Evolutionary conservation across 129 eudicot species (phyloP), one percentile per base, ranked within the genome.

Genomic region (Escallonia herrerae): DNA sequence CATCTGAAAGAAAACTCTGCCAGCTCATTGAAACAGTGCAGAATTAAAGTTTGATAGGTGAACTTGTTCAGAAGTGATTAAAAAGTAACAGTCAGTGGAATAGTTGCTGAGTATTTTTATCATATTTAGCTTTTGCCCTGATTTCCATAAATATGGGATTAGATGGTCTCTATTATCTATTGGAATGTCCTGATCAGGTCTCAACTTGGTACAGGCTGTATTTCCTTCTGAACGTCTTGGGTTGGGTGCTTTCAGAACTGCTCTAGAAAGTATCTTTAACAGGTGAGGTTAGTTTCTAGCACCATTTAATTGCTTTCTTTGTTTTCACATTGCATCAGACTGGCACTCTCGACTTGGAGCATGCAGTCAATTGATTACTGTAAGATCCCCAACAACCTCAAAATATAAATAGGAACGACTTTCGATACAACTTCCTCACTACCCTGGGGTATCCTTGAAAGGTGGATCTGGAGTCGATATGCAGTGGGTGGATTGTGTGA

Each of bases 181-280:
- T 56, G 66, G 72, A 58, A 67, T 44, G 37, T 51, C 49, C 79
- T 81, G 77, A 73, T 63, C 54, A 43, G 59, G 43, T 77, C 43
- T 64, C 59, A 60, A 71, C 56, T 76, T 60, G 66, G 41, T 66
- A 58, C 75, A 82, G 89, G 89, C 86, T 74, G 89, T 73, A 71
- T 86, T 86, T 77, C 94, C 86, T 62, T 64, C 63, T 41, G 78
- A 86, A 69, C 86, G 89, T 65, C 86, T 86, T 68, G 94, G 94
- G 65, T 70, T 74, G 82, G 89, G 94, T 68, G 89, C 94, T 43
- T 86, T 86, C 45, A 77, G 94, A 74, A 80, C 82, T 3, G 86
- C 94, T 55, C 73, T 82, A 69, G 86, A 86, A 80, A 82, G 86
- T 60, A 72, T 86, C 65, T 86, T 77, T 69, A 86, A 82, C 74